Conservation (phyloP, 176 grass and related monocot genomes). For the Chloris gayana region DNA sequence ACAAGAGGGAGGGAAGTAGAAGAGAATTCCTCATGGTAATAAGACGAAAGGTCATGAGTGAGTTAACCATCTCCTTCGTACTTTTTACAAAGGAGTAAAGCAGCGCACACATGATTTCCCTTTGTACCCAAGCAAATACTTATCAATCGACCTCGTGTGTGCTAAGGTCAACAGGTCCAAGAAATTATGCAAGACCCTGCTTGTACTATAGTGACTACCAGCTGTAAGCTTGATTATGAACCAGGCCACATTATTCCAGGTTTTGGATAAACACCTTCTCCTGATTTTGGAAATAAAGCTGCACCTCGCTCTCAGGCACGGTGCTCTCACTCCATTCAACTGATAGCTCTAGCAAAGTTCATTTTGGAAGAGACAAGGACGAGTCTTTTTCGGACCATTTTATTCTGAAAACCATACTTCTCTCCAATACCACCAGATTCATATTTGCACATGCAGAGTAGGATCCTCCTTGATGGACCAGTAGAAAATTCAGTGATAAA, state of each 20-base stretch:
- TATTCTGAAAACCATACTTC: neutral
- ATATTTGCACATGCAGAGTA: neutral
- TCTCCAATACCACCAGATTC: neutral
- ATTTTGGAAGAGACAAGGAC: neutral
- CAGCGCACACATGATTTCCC: conserved; percentile 56
- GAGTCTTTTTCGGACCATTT: neutral
- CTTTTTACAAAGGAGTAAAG: conserved; percentile 53
- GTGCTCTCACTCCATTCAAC: neutral
- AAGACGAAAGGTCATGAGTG: conserved; percentile 45
- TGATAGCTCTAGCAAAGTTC: neutral
- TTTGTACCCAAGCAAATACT: conserved; percentile 70
- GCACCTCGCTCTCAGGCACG: neutral
- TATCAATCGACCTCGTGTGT: conserved; percentile 30
- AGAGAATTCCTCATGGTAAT: conserved; percentile 7
- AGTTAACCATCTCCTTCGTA: conserved; percentile 49
- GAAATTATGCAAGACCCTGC: conserved; percentile 13
- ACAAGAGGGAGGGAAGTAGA: neutral
- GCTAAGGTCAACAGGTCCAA: conserved; percentile 36
- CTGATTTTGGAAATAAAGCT: neutral
- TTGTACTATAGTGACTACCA: conserved; percentile 13
- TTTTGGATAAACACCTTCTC: conserved; percentile 11
- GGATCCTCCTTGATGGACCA: neutral
- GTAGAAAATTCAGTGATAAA: neutral
- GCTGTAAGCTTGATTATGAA: conserved; percentile 16
- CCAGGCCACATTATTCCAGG: neutral